Percentiles rank a stretch among this genome's conserved stretches.
These are phyloP conservation scores for Veloporphyrellus conicus DNA, from an alignment of 1,284 basidiomycete genomes.

Conservation along the genomic window DNA sequence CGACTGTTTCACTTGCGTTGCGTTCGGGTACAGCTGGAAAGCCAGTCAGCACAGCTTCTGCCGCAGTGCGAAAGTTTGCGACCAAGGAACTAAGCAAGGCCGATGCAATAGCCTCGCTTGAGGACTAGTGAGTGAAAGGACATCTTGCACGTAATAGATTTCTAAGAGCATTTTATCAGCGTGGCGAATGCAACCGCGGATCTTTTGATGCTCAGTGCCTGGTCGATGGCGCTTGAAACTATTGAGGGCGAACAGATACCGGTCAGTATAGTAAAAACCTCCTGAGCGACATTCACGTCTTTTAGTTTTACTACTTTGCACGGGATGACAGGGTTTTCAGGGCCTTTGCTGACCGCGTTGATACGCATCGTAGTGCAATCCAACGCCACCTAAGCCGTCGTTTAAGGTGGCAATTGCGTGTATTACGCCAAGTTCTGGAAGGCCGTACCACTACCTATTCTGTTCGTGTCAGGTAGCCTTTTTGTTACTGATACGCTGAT, in stretches of 20 bases:
- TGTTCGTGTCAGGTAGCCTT: conserved; percentile 39
- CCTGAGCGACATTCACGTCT: conserved; percentile 5
- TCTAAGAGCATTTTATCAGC: conserved; percentile 35
- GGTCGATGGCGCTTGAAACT: conserved; percentile 54
- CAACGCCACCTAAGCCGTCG: conserved; percentile 47
- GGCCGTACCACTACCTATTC: conserved; percentile 60
- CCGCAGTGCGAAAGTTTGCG: conserved; percentile 68
- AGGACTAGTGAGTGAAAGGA: conserved; percentile 65
- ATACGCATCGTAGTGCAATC: conserved; percentile 50
- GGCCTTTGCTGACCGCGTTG: conserved; percentile 59
- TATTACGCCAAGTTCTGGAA: conserved; percentile 58
- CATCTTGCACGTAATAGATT: not conserved
- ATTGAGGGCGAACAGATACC: conserved; percentile 60
- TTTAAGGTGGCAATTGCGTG: conserved; percentile 67
- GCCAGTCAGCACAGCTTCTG: conserved; percentile 64
- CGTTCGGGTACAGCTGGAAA: conserved; percentile 57
- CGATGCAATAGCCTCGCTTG: conserved; percentile 68
- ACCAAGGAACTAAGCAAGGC: conserved; percentile 74
- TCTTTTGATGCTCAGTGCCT: conserved; percentile 68
- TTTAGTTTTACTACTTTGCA: conserved; percentile 72
- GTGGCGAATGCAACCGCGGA: conserved; percentile 78
- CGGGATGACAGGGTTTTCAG: conserved; percentile 75
- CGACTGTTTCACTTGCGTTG: conserved; percentile 57
- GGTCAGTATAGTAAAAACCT: conserved; percentile 37
- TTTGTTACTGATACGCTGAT: conserved; percentile 6